phyloP scores from a whole-genome alignment of 331 rosid genomes.

The Pyracantha coccinea region DNA sequence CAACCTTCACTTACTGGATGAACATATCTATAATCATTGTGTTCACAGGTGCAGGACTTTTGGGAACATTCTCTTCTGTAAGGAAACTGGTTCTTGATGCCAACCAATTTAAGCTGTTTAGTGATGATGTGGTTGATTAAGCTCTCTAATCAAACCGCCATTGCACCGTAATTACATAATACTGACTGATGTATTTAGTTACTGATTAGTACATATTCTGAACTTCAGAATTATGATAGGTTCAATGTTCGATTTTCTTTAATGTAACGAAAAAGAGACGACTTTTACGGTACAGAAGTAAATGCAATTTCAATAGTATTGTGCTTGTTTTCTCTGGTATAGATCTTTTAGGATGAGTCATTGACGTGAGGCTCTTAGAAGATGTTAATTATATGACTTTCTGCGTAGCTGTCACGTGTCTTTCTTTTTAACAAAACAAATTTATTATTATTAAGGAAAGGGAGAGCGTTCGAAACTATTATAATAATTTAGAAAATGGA shows the following conservation, averaged over 20 bases:
- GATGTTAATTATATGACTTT: background rate
- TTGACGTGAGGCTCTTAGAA: background rate
- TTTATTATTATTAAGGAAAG: too few relatives aligned
- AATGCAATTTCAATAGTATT: too few relatives aligned
- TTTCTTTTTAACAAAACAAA: too few relatives aligned
- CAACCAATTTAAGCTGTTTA: constrained; percentile 54
- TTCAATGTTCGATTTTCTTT: too few relatives aligned
- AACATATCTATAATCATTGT: constrained; percentile 55
- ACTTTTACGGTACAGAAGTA: too few relatives aligned
- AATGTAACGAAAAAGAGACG: too few relatives aligned
- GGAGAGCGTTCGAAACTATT: too few relatives aligned
- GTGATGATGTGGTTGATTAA: constrained; percentile 49
- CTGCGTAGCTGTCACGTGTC: background rate
- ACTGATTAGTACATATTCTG: background rate
- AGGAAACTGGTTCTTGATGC: constrained; percentile 77
- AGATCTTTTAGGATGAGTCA: background rate
- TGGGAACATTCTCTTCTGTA: constrained; percentile 72
- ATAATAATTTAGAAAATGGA: too few relatives aligned
- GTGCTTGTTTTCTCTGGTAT: background rate
- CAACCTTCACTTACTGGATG: constrained; percentile 54
- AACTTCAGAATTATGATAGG: background rate
- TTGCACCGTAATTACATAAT: background rate
- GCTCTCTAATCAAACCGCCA: background rate
- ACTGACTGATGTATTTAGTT: too few relatives aligned
- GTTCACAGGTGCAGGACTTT: constrained; percentile 56